Percentiles rank a stretch among this genome's conserved stretches.
Evolutionary conservation across 2,329 filamentous ascomycete genomes (phyloP).

Genomic region (Hypoxylon sp.): DNA sequence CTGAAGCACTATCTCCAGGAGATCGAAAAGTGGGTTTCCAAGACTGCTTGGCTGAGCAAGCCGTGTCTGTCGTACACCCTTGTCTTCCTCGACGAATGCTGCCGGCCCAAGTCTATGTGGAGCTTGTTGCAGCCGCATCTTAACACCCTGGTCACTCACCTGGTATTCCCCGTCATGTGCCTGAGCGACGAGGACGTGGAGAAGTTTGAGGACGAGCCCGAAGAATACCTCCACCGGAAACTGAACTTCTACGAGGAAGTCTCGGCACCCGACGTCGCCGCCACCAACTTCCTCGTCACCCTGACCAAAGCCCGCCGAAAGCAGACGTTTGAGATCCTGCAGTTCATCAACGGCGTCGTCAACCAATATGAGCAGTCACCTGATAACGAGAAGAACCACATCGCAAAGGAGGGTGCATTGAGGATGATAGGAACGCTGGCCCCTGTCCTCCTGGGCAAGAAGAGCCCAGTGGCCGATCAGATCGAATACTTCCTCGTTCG

Average conservation of each 20-base stretch:
- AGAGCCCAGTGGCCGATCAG: constrained; percentile 96
- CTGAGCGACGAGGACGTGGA: constrained; percentile 91
- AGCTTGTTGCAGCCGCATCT: constrained; percentile 90
- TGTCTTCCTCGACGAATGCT: constrained; percentile 95
- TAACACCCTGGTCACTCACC: constrained; percentile 90
- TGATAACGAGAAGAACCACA: constrained; percentile 88
- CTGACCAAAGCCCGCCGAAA: constrained; percentile 94
- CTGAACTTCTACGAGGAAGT: constrained; percentile 98
- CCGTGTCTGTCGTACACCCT: constrained; percentile 92
- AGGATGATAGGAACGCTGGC: constrained; percentile 97
- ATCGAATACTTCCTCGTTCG: constrained; percentile 98
- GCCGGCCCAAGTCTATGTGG: constrained; percentile 98
- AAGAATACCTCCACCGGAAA: constrained; percentile 96
- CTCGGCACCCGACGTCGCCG: constrained; percentile 91
- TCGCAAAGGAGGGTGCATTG: constrained; percentile 95
- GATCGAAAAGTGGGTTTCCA: constrained; percentile 97
- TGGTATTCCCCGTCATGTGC: constrained; percentile 95
- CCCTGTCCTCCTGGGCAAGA: constrained; percentile 94
- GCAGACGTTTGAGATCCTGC: constrained; percentile 92
- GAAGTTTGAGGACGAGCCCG: constrained; percentile 91
- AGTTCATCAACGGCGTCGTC: constrained; percentile 94
- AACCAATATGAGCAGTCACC: constrained; percentile 88
- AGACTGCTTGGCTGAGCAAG: constrained; percentile 93
- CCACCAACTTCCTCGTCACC: constrained; percentile 94
- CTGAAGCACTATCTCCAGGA: constrained; percentile 92